Evolutionary conservation across 768 basidiomycete genomes (phyloP).

Genomic region (Nevesoporus exiguus): DNA sequence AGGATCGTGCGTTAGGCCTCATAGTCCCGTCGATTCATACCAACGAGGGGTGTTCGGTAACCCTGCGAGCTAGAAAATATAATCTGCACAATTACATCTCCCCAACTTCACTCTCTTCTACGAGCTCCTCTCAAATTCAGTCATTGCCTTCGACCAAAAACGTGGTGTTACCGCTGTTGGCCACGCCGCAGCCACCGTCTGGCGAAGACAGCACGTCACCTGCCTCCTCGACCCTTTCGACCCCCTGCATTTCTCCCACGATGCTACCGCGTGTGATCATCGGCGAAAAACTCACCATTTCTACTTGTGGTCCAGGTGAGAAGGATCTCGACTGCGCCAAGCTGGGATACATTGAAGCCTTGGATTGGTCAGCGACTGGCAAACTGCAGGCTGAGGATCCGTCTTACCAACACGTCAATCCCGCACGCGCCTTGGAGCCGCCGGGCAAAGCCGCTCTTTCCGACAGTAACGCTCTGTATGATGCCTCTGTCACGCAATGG

Average conservation of each 20-base stretch:
- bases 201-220: conserved; percentile 24
- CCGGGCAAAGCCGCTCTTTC: background rate
- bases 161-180: background rate
- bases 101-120: conserved; percentile 16
- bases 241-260: conserved; percentile 21
- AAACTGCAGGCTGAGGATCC: background rate
- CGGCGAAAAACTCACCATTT: conserved; percentile 24
- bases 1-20: conserved; percentile 11
- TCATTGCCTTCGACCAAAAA: background rate
- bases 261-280: conserved; percentile 26
- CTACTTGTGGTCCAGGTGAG: background rate
- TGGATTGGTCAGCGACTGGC: conserved; percentile 21
- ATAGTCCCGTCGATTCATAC: conserved; percentile 1
- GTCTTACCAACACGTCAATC: conserved; percentile 1
- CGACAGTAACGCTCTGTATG: conserved; percentile 41
- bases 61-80: conserved; percentile 21
- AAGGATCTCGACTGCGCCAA: background rate
- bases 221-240: conserved; percentile 28
- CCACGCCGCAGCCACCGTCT: background rate
- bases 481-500: conserved; percentile 64
- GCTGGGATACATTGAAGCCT: conserved; percentile 11
- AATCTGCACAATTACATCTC: conserved; percentile 33
- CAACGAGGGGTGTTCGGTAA: background rate
- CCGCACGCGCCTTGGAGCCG: conserved; percentile 21
- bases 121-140: background rate